Evolutionary conservation across 805 yeast species (phyloP).

Genomic region (Metschnikowia continentalis): DNA sequence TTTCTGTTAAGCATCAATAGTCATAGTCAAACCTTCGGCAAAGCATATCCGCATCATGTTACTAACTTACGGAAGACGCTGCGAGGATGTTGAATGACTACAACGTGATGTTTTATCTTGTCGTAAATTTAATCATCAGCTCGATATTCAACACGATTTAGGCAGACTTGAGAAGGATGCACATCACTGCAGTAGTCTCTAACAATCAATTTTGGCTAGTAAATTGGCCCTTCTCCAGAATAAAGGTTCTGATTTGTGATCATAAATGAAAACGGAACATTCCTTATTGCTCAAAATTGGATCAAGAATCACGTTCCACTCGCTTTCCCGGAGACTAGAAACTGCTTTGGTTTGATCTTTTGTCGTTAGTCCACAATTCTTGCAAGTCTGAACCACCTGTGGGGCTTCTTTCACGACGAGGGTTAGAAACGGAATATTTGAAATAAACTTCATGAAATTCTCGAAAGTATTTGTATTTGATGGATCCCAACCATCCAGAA

Average conservation of each 20-base stretch:
- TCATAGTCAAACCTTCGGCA: not conserved
- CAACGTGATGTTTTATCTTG: conserved; percentile 6
- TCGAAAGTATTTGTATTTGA: conserved; percentile 22
- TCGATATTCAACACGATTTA: not conserved
- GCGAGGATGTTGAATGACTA: conserved; percentile 6
- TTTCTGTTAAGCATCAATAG: not conserved
- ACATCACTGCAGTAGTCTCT: not conserved
- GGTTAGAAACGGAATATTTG: conserved; percentile 21
- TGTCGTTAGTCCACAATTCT: conserved; percentile 29
- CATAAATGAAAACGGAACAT: conserved; percentile 16
- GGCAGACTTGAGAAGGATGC: not conserved
- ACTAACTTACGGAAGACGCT: conserved; percentile 10
- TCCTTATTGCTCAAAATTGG: conserved; percentile 14
- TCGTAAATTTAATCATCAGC: conserved; percentile 3
- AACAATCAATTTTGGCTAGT: not conserved
- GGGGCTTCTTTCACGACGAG: conserved; percentile 25
- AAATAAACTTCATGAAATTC: conserved; percentile 17
- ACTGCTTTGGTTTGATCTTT: conserved; percentile 11
- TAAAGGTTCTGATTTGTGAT: conserved; percentile 13
- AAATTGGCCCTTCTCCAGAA: conserved; percentile 7
- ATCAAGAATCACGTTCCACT: conserved; percentile 18
- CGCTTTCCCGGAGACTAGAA: conserved; percentile 12
- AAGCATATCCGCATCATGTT: conserved; percentile 1
- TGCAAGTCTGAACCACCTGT: conserved; percentile 25
- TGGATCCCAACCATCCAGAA: conserved; percentile 17